Evolutionary conservation across 1,284 basidiomycete genomes (phyloP).

Genomic region (Cystobasidium slooffiae): DNA sequence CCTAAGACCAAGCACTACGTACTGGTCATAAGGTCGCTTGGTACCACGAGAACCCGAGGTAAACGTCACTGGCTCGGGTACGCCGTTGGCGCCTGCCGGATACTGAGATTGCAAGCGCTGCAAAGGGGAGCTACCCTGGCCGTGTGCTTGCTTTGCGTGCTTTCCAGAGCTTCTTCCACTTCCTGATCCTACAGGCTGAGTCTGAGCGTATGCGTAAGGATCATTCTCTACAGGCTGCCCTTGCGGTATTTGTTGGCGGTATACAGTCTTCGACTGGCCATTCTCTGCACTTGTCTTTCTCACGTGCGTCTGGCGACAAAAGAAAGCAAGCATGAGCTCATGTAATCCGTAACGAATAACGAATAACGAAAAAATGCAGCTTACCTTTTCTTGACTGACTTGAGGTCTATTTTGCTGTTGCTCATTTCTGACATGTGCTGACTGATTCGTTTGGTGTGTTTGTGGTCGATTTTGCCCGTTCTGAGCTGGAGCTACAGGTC

Average conservation of each 20-base stretch:
- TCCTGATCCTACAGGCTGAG: background rate
- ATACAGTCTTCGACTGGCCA: background rate
- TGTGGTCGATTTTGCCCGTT: conserved; percentile 1
- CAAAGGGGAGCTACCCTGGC: background rate
- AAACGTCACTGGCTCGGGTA: no score
- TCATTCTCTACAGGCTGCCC: background rate
- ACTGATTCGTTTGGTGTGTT: background rate
- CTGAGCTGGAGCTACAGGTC: background rate
- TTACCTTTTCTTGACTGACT: background rate
- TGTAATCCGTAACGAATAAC: background rate
- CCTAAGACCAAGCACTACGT: no score
- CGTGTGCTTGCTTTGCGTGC: background rate
- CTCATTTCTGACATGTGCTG: background rate
- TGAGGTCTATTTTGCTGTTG: background rate
- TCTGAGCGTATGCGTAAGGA: background rate
- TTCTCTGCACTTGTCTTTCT: background rate
- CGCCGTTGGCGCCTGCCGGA: no score
- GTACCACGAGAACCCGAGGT: no score
- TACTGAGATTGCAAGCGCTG: background rate
- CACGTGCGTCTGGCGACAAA: background rate
- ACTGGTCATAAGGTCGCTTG: no score
- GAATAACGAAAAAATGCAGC: background rate
- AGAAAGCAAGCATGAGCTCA: background rate
- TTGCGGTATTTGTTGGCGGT: background rate
- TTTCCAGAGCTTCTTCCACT: background rate